Conservation (phyloP, 2,329 filamentous ascomycete genomes). For the Alternaria ethzedia region DNA sequence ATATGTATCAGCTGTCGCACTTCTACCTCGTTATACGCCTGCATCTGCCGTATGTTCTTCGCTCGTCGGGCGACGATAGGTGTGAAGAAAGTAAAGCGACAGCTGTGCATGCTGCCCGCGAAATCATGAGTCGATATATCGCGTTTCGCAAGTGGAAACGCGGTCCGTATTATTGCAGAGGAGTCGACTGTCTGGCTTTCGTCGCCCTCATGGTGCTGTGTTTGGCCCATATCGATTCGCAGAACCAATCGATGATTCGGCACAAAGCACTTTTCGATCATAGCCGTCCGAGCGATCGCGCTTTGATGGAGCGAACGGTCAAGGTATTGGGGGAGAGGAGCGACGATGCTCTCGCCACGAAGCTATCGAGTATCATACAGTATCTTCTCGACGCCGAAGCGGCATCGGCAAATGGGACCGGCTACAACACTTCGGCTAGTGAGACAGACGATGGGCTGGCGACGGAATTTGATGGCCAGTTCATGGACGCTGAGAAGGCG, state of each 20-base stretch:
- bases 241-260: background rate
- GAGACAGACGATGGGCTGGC: constrained; percentile 13
- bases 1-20: constrained; percentile 22
- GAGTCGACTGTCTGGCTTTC: constrained; percentile 24
- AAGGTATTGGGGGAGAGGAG: constrained; percentile 12
- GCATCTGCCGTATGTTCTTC: constrained; percentile 27
- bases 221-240: constrained; percentile 19
- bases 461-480: constrained; percentile 30
- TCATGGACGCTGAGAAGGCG: constrained; percentile 2
- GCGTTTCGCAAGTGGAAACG: constrained; percentile 15
- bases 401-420: constrained; percentile 8
- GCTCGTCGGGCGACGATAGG: constrained; percentile 6
- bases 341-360: constrained; percentile 14
- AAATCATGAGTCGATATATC: constrained; percentile 19
- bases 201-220: constrained; percentile 24
- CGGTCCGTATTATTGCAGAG: constrained; percentile 18
- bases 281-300: constrained; percentile 18
- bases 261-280: constrained; percentile 9
- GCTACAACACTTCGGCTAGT: constrained; percentile 20
- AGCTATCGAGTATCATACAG: constrained; percentile 10
- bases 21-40: constrained; percentile 20
- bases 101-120: constrained; percentile 23
- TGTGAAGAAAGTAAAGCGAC: constrained; percentile 22
- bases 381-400: constrained; percentile 21
- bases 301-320: constrained; percentile 19